Evolutionary conservation across 768 basidiomycete species (phyloP).

Genomic region (Leccinum variicolor): DNA sequence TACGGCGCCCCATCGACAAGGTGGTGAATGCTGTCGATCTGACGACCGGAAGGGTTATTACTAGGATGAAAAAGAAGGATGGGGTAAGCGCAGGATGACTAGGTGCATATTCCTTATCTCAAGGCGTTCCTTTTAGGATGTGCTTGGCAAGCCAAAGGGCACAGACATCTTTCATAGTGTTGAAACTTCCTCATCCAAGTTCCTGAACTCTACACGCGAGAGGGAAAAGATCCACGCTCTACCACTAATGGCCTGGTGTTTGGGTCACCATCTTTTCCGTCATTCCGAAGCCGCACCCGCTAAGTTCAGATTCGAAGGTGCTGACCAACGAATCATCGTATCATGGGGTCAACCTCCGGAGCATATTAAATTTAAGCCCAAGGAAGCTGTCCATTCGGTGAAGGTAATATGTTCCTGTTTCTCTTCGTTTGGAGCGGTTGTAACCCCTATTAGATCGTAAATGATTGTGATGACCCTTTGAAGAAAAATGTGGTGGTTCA

Average conservation of each 20-base stretch:
- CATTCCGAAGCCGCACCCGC: constrained; percentile 11
- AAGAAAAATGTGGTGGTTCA: constrained; percentile 20
- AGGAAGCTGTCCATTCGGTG: constrained; percentile 8
- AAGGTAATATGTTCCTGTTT: constrained; percentile 12
- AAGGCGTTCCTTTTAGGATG: constrained; percentile 7
- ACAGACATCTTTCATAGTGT: constrained; percentile 14
- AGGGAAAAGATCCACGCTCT: constrained; percentile 6
- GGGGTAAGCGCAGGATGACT: constrained; percentile 16
- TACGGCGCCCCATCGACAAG: not conserved
- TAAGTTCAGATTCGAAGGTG: constrained; percentile 12
- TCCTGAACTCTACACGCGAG: constrained; percentile 16
- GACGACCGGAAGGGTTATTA: not conserved
- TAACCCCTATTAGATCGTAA: constrained; percentile 22
- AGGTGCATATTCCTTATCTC: constrained; percentile 1
- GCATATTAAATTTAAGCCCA: constrained; percentile 15
- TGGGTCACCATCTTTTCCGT: constrained; percentile 21
- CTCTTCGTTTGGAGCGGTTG: not conserved
- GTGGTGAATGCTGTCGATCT: constrained; percentile 6
- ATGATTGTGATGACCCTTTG: constrained; percentile 7
- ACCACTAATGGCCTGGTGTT: constrained; percentile 28
- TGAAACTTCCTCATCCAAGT: constrained; percentile 28
- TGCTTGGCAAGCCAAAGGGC: not conserved
- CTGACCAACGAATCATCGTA: constrained; percentile 8
- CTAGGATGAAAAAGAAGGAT: constrained; percentile 25
- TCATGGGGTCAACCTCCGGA: constrained; percentile 5